Percentiles rank a stretch among this genome's conserved stretches.
Evolutionary conservation across 805 yeast species (phyloP).

Genomic region (Lipomyces oligophaga): DNA sequence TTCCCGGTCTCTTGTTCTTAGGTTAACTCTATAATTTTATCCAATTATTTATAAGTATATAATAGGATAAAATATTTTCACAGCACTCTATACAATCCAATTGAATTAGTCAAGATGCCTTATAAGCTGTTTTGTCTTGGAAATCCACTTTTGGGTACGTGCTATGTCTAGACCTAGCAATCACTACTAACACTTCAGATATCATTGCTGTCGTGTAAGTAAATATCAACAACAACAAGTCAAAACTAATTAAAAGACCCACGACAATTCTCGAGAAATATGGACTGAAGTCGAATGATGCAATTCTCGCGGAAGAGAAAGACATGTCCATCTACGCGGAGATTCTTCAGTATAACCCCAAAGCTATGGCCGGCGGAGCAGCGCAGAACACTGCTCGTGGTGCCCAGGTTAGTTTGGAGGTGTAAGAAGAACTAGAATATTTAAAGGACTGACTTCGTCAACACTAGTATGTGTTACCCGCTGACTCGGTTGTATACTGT

Average conservation of each 20-base stretch:
- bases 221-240: background rate
- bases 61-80: too few species aligned
- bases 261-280: slow-evolving; percentile 60
- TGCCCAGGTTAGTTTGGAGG: slow-evolving; percentile 53
- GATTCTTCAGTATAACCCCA: slow-evolving; percentile 55
- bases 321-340: slow-evolving; percentile 87
- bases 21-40: too few species aligned
- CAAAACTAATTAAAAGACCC: slow-evolving; percentile 8
- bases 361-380: slow-evolving; percentile 95
- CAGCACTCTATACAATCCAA: too few species aligned
- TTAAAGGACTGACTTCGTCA: background rate
- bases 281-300: slow-evolving; percentile 84
- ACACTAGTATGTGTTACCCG: slow-evolving; percentile 69
- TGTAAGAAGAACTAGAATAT: too few species aligned
- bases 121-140: slow-evolving; percentile 27
- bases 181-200: slow-evolving; percentile 15
- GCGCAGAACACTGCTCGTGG: slow-evolving; percentile 99
- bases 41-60: too few species aligned
- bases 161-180: background rate
- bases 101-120: slow-evolving; percentile 15
- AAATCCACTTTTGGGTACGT: slow-evolving; percentile 31
- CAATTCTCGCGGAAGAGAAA: slow-evolving; percentile 78
- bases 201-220: slow-evolving; percentile 31
- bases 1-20: too few species aligned
- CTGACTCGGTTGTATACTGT: slow-evolving; percentile 79